A percentile compares a stretch with the other conserved stretches of the same genome.
phyloP scores from a whole-genome alignment of 345 rosid species.

The Cardamine resedifolia region DNA sequence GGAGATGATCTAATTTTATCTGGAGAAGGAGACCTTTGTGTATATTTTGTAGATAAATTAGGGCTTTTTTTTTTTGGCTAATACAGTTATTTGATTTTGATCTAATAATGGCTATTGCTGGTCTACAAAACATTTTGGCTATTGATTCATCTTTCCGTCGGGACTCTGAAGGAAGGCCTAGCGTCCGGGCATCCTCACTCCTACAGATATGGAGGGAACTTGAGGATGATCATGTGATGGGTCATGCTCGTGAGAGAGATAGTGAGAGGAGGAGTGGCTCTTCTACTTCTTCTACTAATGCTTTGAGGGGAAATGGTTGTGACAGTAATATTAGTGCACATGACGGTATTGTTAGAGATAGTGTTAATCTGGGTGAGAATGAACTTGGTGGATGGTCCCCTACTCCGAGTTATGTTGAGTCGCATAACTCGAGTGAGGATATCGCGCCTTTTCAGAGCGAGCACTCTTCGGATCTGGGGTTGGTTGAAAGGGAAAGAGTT shows the following conservation, averaged over 20 bases:
- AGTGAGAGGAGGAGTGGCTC: constrained; percentile 49
- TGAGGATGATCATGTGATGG: constrained; percentile 83
- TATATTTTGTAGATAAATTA: constrained; percentile 42
- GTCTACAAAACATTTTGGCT: constrained; percentile 72
- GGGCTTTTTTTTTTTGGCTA: constrained; percentile 33
- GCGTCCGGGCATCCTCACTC: constrained; percentile 73
- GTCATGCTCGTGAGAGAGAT: constrained; percentile 54
- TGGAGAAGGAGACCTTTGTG: constrained; percentile 36
- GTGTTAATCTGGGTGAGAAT: constrained; percentile 48
- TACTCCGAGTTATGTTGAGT: constrained; percentile 40
- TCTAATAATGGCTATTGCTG: constrained; percentile 77
- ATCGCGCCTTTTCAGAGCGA: constrained; percentile 37
- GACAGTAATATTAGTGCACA: constrained; percentile 45
- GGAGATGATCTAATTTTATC: constrained; percentile 35
- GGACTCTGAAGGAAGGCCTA: constrained; percentile 64
- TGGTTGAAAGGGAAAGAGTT: constrained; percentile 83
- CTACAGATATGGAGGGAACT: constrained; percentile 88
- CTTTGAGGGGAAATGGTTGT: constrained; percentile 41
- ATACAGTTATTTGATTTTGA: constrained; percentile 42
- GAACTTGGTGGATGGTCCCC: constrained; percentile 61
- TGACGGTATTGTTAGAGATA: constrained; percentile 42
- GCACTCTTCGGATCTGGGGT: constrained; percentile 63
- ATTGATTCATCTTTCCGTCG: constrained; percentile 70
- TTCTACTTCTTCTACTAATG: constrained; percentile 38
- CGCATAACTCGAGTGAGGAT: constrained; percentile 57